Evolutionary conservation across 495 filamentous ascomycete species (phyloP).

Genomic region (Margaritispora aquatica): DNA sequence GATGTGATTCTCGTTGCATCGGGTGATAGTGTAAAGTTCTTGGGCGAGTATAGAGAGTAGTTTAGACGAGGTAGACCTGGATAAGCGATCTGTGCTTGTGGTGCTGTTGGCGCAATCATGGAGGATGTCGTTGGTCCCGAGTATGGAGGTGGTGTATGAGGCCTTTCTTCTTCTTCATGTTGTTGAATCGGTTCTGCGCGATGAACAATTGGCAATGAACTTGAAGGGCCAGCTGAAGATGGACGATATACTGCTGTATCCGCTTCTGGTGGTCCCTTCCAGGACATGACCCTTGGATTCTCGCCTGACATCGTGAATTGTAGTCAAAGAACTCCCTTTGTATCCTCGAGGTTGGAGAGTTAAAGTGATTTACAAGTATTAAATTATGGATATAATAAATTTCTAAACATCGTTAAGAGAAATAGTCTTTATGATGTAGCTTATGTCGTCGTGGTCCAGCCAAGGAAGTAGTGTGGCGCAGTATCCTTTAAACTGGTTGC

Average conservation of each 20-base stretch:
- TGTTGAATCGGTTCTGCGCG: constrained; percentile 2
- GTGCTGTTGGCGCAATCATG: constrained; percentile 1
- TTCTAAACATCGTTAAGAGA: not conserved
- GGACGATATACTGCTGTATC: constrained; percentile 17
- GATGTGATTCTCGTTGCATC: constrained; percentile 41
- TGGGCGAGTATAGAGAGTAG: constrained; percentile 43
- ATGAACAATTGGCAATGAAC: not conserved
- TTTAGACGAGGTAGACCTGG: constrained; percentile 43
- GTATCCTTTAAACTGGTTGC: not conserved
- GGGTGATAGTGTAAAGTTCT: constrained; percentile 37
- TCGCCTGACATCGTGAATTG: not conserved
- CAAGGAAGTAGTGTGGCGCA: not conserved
- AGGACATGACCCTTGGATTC: not conserved
- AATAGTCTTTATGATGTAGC: not conserved
- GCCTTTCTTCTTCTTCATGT: constrained; percentile 4
- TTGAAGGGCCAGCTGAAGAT: not conserved
- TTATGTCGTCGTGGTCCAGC: not conserved
- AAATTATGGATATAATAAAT: not conserved
- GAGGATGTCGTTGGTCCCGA: constrained; percentile 33
- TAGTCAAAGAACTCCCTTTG: too few species aligned
- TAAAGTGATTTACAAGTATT: not conserved
- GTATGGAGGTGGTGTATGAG: constrained; percentile 37
- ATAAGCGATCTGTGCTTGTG: constrained; percentile 9
- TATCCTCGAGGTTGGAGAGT: too few species aligned
- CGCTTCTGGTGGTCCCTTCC: constrained; percentile 15